A percentile compares a stretch with the other conserved stretches of the same genome.
These are phyloP conservation scores for Musa balbisiana DNA, from an alignment of 202 grass and related monocot species.

Conservation along the genomic window DNA sequence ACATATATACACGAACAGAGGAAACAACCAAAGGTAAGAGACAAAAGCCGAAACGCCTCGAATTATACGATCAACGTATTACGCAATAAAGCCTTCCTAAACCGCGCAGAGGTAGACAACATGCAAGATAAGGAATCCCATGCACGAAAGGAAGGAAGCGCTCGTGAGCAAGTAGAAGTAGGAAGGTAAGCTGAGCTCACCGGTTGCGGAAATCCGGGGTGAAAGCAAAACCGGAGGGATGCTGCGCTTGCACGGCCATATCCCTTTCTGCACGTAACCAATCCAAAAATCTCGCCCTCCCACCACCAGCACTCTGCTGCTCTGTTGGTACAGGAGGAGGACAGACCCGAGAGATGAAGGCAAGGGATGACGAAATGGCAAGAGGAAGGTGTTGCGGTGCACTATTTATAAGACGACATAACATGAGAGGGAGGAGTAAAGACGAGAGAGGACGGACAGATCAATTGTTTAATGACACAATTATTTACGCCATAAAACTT, in stretches of 20 bases:
- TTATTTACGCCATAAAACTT: not conserved
- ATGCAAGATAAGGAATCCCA: no score
- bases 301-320: no score
- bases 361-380: not conserved
- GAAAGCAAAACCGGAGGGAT: slow-evolving; percentile 22
- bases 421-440: not conserved
- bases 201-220: slow-evolving; percentile 15
- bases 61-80: no score
- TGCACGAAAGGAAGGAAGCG: not conserved
- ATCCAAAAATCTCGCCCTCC: no score
- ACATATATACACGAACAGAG: not conserved
- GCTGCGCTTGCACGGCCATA: slow-evolving; percentile 58
- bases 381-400: not conserved
- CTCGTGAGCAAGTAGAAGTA: no score
- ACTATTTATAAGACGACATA: not conserved
- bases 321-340: no score
- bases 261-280: no score
- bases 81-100: no score
- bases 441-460: not conserved
- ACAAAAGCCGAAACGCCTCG: no score
- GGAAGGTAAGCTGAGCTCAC: not conserved
- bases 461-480: not conserved
- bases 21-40: no score
- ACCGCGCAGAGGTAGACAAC: no score
- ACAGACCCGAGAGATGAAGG: not conserved